A percentile compares a stretch with the other conserved stretches of the same genome.
Evolutionary conservation across 208 protist genomes (phyloP).

Genomic region (Phytomonas sp.): DNA sequence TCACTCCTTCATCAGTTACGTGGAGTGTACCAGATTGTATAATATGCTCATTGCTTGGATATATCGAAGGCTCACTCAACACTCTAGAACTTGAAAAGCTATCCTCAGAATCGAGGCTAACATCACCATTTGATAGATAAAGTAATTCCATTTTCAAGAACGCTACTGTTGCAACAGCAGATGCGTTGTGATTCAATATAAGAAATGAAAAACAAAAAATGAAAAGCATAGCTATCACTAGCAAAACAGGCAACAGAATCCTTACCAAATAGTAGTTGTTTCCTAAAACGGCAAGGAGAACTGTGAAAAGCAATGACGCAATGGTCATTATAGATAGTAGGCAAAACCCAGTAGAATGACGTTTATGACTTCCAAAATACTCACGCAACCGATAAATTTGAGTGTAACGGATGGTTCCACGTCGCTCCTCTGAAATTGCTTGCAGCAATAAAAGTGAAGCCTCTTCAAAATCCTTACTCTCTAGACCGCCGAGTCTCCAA

Average conservation of each 20-base stretch:
- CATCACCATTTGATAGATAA: background rate
- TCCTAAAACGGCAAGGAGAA: slow-evolving; percentile 34
- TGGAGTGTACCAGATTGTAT: background rate
- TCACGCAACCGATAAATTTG: slow-evolving; percentile 28
- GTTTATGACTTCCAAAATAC: slow-evolving; percentile 26
- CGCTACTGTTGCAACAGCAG: slow-evolving; percentile 28
- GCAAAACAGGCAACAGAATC: slow-evolving; percentile 23
- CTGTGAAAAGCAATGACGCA: slow-evolving; percentile 25
- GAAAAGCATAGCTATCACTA: slow-evolving; percentile 24
- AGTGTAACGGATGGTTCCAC: slow-evolving; percentile 35
- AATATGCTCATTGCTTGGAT: background rate
- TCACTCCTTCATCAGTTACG: background rate
- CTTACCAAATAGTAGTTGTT: slow-evolving; percentile 11
- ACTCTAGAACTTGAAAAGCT: background rate
- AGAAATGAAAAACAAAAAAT: slow-evolving; percentile 20
- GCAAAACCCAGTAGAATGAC: slow-evolving; percentile 13
- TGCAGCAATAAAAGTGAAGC: slow-evolving; percentile 37
- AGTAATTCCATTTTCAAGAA: slow-evolving; percentile 31
- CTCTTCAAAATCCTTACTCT: slow-evolving; percentile 36
- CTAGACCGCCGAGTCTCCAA: slow-evolving; percentile 36
- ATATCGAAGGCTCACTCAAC: background rate
- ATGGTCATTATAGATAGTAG: slow-evolving; percentile 11
- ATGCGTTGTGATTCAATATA: slow-evolving; percentile 57
- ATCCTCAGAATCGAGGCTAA: background rate
- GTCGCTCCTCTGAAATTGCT: slow-evolving; percentile 34